Conservation (phyloP, 2,329 filamentous ascomycete species). For the Pseudogymnoascus sp. region DNA sequence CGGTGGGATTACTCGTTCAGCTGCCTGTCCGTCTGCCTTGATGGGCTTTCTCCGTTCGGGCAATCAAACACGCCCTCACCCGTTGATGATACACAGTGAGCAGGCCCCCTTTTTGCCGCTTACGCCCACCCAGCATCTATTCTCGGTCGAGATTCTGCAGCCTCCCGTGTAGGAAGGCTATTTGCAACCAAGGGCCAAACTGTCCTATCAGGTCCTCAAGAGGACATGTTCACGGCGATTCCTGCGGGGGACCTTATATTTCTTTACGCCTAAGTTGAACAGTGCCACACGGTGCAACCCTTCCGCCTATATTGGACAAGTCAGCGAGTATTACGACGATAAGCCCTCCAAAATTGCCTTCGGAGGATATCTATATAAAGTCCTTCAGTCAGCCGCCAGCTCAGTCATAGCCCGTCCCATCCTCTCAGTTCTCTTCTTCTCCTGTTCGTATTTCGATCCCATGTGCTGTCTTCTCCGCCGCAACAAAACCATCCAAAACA, state of each 20-base stretch:
- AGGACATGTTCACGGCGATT: neutral
- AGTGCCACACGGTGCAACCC: conserved; percentile 2
- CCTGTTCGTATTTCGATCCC: neutral
- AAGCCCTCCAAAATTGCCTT: neutral
- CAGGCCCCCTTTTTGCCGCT: neutral
- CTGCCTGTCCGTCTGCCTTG: neutral
- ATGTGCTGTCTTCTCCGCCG: conserved; percentile 2
- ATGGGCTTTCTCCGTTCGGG: neutral
- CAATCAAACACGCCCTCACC: neutral
- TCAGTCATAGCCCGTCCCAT: neutral
- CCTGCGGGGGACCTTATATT: neutral
- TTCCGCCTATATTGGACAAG: conserved; percentile 3
- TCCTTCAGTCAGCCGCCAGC: neutral
- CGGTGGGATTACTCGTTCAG: neutral
- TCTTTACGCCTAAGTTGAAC: neutral
- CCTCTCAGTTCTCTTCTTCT: neutral
- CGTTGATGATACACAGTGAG: neutral
- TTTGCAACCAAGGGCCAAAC: neutral
- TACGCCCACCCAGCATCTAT: neutral
- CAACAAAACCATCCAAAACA: neutral
- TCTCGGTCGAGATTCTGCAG: neutral
- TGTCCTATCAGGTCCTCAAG: neutral
- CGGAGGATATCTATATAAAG: neutral
- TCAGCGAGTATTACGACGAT: conserved; percentile 6
- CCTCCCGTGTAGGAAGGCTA: neutral